Conservation (phyloP, 306 rosid species). For the Trifolium dubium region DNA sequence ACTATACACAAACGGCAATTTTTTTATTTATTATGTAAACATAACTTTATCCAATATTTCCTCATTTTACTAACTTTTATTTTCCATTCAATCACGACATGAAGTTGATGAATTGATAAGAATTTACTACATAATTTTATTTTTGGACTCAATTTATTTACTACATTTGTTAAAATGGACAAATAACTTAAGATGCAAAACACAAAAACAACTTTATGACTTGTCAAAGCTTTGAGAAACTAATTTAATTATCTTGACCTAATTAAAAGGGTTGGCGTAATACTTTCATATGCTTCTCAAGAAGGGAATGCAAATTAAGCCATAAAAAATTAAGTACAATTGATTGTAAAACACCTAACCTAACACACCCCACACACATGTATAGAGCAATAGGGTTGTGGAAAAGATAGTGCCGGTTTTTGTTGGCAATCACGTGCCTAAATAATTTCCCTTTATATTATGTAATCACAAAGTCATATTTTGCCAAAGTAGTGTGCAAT, state of each 20-base stretch:
- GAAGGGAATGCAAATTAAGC: constrained; percentile 32
- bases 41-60: neutral
- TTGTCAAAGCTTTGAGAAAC: constrained; percentile 34
- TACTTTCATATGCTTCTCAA: constrained; percentile 38
- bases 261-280: constrained; percentile 35
- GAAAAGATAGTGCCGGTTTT: constrained; percentile 11
- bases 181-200: constrained; percentile 41
- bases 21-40: neutral
- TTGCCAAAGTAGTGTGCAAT: too few species aligned
- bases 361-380: constrained; percentile 25
- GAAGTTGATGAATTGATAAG: constrained; percentile 31
- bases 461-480: too few species aligned
- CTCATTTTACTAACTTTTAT: constrained; percentile 4
- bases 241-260: constrained; percentile 30
- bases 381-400: constrained; percentile 6
- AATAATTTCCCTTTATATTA: too few species aligned
- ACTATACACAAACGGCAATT: too few species aligned
- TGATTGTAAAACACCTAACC: constrained; percentile 44
- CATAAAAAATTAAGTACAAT: constrained; percentile 5
- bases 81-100: constrained; percentile 25
- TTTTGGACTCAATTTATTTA: neutral
- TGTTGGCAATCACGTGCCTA: constrained; percentile 37
- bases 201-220: constrained; percentile 28
- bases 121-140: neutral
- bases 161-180: constrained; percentile 23